Percentiles rank a stretch among this genome's conserved stretches.
These are phyloP conservation scores for Boletus rex-veris DNA, from an alignment of 768 basidiomycete species.

Conservation along the genomic window DNA sequence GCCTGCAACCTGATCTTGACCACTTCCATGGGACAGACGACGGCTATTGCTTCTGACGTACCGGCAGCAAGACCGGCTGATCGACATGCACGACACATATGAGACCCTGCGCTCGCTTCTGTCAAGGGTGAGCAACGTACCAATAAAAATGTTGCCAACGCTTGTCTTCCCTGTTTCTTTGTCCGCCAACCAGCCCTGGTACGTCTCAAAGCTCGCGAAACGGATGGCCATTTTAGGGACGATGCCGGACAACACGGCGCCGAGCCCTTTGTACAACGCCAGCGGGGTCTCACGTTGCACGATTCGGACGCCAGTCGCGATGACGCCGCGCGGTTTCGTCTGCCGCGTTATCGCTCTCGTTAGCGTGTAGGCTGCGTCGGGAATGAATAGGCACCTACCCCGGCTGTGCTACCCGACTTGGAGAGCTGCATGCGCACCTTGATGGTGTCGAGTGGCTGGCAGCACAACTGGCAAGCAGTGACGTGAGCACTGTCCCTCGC, in stretches of 20 bases:
- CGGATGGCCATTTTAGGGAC: slow-evolving; percentile 99
- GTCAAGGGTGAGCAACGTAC: slow-evolving; percentile 41
- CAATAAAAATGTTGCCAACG: slow-evolving; percentile 80
- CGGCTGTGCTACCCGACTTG: slow-evolving; percentile 68
- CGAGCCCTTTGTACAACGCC: slow-evolving; percentile 96
- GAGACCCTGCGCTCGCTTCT: neutral
- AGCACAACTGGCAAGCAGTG: slow-evolving; percentile 50
- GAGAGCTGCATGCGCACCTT: slow-evolving; percentile 99
- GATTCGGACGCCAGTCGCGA: slow-evolving; percentile 88
- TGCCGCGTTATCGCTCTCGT: slow-evolving; percentile 31
- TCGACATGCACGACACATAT: neutral
- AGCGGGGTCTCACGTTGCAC: slow-evolving; percentile 88
- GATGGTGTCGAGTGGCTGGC: slow-evolving; percentile 97
- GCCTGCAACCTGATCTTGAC: slow-evolving; percentile 98
- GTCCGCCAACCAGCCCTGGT: slow-evolving; percentile 81
- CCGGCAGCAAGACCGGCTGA: slow-evolving; percentile 93
- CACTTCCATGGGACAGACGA: slow-evolving; percentile 99
- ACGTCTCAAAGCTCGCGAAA: slow-evolving; percentile 95
- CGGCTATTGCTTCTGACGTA: slow-evolving; percentile 88
- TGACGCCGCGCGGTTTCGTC: slow-evolving; percentile 90
- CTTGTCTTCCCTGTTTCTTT: slow-evolving; percentile 74
- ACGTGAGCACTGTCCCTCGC: neutral
- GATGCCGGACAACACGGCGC: slow-evolving; percentile 94
- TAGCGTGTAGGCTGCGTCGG: neutral
- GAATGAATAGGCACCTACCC: slow-evolving; percentile 54